Evolutionary conservation across 805 yeast species (phyloP).

Genomic region (Naumovozyma castellii): DNA sequence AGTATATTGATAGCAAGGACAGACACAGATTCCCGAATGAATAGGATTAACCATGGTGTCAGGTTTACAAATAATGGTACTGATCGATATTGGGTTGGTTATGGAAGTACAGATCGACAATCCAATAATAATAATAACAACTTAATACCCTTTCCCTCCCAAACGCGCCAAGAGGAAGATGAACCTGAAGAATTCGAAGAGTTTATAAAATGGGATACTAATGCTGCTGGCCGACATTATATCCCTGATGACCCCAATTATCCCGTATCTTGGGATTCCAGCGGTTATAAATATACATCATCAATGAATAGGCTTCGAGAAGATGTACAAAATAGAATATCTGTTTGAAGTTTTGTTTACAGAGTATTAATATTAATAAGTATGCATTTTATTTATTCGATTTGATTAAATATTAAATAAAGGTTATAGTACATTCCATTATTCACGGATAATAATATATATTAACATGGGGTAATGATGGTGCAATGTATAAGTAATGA

Average conservation of each 20-base stretch:
- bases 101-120: conserved; percentile 12
- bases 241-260: conserved; percentile 28
- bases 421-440: not conserved
- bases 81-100: conserved; percentile 68
- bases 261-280: conserved; percentile 26
- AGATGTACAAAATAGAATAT: conserved; percentile 9
- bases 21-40: conserved; percentile 50
- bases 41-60: conserved; percentile 72
- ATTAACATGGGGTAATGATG: no score
- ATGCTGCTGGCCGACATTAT: conserved; percentile 14
- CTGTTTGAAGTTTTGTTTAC: not conserved
- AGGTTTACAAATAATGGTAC: conserved; percentile 73
- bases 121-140: not conserved
- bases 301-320: conserved; percentile 18
- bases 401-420: not conserved
- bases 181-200: conserved; percentile 9
- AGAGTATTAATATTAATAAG: not conserved
- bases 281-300: conserved; percentile 21
- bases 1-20: conserved; percentile 49
- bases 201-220: conserved; percentile 19
- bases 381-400: not conserved
- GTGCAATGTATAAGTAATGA: no score
- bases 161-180: not conserved
- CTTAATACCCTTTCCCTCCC: not conserved
- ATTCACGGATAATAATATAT: not conserved